phyloP scores from a whole-genome alignment of 148 eudicot species.

The Persicaria tinctoria region DNA sequence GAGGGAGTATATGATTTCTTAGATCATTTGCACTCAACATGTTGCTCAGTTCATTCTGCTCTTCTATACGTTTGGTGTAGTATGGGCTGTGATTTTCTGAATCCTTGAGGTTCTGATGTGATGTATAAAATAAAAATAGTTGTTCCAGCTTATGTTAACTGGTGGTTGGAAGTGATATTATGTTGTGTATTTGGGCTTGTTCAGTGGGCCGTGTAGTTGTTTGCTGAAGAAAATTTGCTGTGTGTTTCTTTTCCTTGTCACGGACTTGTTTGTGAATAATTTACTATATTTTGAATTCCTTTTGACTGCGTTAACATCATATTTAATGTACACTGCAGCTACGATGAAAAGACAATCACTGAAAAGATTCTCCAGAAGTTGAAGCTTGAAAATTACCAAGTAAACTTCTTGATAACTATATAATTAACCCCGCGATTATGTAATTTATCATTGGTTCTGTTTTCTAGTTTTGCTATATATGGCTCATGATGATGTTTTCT shows the following conservation, averaged over 20 bases:
- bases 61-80: not conserved
- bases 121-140: too few relatives aligned
- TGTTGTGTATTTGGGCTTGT: too few relatives aligned
- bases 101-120: too few relatives aligned
- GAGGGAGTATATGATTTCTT: too few relatives aligned
- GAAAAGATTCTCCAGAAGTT: slow-evolving; percentile 70
- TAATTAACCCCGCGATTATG: not conserved
- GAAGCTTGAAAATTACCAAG: slow-evolving; percentile 87
- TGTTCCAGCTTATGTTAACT: too few relatives aligned
- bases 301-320: not conserved
- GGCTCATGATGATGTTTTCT: not conserved
- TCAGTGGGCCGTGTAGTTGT: too few relatives aligned
- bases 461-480: not conserved
- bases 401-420: slow-evolving; percentile 22
- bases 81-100: too few relatives aligned
- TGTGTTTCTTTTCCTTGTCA: not conserved
- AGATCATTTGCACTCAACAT: not conserved
- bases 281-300: not conserved
- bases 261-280: not conserved
- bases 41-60: not conserved
- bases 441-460: not conserved
- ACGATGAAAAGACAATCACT: slow-evolving; percentile 67
- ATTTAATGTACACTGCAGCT: slow-evolving; percentile 35
- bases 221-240: too few relatives aligned
- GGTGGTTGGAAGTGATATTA: too few relatives aligned